Percentiles rank a stretch among this genome's conserved stretches.
These are phyloP conservation scores for Abrus precatorius DNA, from an alignment of 306 rosid genomes.

Conservation along the genomic window DNA sequence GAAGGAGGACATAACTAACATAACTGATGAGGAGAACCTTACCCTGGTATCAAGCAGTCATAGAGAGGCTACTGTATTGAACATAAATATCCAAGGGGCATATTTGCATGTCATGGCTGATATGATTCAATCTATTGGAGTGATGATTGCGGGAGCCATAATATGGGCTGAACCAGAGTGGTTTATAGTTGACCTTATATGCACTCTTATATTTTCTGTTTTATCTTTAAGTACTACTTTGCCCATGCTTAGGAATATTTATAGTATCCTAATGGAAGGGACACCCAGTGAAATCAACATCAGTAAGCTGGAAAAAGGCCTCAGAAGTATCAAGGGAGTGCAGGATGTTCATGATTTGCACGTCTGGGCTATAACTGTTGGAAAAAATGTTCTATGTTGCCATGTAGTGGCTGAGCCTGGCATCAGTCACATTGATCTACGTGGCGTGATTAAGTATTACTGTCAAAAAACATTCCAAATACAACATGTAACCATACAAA, in stretches of 20 bases:
- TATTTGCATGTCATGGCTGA: conserved; percentile 90
- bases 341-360: conserved; percentile 78
- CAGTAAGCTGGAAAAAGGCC: conserved; percentile 59
- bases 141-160: conserved; percentile 89
- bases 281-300: conserved; percentile 72
- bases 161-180: conserved; percentile 83
- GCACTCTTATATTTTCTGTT: conserved; percentile 81
- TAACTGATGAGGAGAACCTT: conserved; percentile 60
- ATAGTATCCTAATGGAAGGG: conserved; percentile 79
- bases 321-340: conserved; percentile 80
- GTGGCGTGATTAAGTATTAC: conserved; percentile 60
- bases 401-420: conserved; percentile 74
- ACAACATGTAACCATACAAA: conserved; percentile 83
- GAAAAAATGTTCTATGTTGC: conserved; percentile 79
- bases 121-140: conserved; percentile 94
- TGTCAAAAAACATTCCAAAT: conserved; percentile 69
- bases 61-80: conserved; percentile 45
- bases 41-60: conserved; percentile 55
- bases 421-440: conserved; percentile 57
- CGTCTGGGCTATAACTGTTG: conserved; percentile 85
- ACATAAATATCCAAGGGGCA: conserved; percentile 93
- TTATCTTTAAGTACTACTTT: conserved; percentile 74
- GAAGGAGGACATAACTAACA: conserved; percentile 49
- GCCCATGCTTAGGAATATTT: conserved; percentile 70
- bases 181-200: conserved; percentile 76